Conservation (phyloP, 768 basidiomycete genomes). For the Hygrocybe punicea region DNA sequence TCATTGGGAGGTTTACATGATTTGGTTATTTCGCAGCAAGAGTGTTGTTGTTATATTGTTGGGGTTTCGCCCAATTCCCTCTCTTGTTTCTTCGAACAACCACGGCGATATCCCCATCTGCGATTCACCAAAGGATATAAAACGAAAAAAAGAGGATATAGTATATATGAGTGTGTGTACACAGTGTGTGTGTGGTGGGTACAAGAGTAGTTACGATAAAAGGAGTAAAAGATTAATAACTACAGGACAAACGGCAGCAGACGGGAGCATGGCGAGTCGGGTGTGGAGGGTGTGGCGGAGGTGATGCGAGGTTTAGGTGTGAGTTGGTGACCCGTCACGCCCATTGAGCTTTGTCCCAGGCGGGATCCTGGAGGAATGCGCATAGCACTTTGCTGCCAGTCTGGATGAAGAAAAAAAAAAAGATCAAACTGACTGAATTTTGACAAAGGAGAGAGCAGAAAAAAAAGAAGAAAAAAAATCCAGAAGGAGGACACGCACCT, state of each 20-base stretch:
- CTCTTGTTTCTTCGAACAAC: too few species aligned
- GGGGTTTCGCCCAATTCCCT: too few species aligned
- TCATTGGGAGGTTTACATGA: background rate
- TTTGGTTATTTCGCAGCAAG: background rate
- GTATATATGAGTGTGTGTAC: too few species aligned
- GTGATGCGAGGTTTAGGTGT: background rate
- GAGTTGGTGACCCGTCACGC: constrained; percentile 42
- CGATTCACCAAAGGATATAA: background rate
- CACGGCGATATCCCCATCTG: background rate
- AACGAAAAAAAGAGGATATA: background rate
- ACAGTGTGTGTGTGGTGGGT: too few species aligned
- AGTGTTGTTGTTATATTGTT: too few species aligned
- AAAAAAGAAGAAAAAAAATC: background rate
- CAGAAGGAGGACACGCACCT: constrained; percentile 63
- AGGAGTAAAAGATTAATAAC: too few species aligned
- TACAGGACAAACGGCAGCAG: background rate
- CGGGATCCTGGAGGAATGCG: constrained; percentile 91
- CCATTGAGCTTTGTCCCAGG: constrained; percentile 85
- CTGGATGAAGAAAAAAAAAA: constrained; percentile 34
- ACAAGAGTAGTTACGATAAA: background rate
- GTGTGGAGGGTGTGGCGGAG: background rate
- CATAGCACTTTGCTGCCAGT: constrained; percentile 97
- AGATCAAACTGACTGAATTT: too few species aligned
- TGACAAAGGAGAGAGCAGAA: constrained; percentile 8
- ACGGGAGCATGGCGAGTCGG: background rate